Percentiles rank a stretch among this genome's conserved stretches.
phyloP scores from a whole-genome alignment of 257 asterid species.

The Ocimum tenuiflorum region DNA sequence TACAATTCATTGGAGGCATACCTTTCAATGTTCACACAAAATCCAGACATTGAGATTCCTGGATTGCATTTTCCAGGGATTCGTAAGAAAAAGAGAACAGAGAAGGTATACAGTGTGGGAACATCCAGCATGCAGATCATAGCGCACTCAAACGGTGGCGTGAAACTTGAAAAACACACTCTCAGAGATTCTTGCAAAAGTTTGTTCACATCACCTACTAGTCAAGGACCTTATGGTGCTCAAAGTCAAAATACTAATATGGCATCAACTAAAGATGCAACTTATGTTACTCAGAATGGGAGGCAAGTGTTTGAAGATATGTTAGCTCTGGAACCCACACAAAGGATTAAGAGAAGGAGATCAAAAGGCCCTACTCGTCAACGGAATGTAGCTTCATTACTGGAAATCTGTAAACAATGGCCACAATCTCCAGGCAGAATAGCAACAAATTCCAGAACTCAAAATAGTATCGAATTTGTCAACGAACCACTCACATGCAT shows the following conservation, averaged over 20 bases:
- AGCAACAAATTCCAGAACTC: constrained; percentile 23
- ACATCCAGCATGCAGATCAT: constrained; percentile 28
- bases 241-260: constrained; percentile 23
- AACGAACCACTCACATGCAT: constrained; percentile 42
- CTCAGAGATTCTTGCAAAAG: constrained; percentile 18
- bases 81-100: constrained; percentile 59
- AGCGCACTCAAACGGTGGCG: constrained; percentile 15
- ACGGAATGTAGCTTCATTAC: constrained; percentile 38
- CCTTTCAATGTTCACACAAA: constrained; percentile 23
- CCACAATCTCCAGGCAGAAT: constrained; percentile 29
- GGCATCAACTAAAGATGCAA: constrained; percentile 17
- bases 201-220: constrained; percentile 19
- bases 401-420: constrained; percentile 29
- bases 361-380: constrained; percentile 43
- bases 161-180: constrained; percentile 7
- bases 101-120: constrained; percentile 29
- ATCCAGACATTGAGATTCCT: constrained; percentile 19
- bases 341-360: constrained; percentile 39
- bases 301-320: constrained; percentile 27
- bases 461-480: constrained; percentile 20
- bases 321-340: constrained; percentile 42
- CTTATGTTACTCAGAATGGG: constrained; percentile 25
- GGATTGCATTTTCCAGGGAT: constrained; percentile 48
- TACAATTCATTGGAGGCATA: constrained; percentile 48
- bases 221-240: constrained; percentile 19